Conservation (phyloP, 805 yeast species). For the Wickerhamiella qilinensis region DNA sequence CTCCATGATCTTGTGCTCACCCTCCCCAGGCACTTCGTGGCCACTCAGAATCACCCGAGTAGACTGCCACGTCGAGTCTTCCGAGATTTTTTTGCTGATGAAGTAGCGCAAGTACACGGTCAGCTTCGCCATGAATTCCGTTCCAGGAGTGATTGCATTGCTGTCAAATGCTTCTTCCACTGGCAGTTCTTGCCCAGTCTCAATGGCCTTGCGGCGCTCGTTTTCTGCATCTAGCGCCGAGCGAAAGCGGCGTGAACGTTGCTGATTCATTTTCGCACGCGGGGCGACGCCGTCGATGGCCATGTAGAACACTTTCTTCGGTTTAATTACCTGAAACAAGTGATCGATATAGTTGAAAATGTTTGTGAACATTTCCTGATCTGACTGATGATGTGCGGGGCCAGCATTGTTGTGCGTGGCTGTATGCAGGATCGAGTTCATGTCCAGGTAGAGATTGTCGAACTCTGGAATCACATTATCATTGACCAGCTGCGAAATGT, state of each 20-base stretch:
- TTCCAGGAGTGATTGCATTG: slow-evolving; percentile 94
- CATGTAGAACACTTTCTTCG: slow-evolving; percentile 79
- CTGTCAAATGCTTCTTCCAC: slow-evolving; percentile 77
- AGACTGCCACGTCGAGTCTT: slow-evolving; percentile 74
- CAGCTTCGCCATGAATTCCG: slow-evolving; percentile 85
- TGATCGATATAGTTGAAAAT: slow-evolving; percentile 92
- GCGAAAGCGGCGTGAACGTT: slow-evolving; percentile 82
- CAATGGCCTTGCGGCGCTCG: slow-evolving; percentile 57
- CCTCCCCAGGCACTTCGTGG: slow-evolving; percentile 96
- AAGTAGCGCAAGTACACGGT: slow-evolving; percentile 71
- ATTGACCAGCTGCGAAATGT: slow-evolving; percentile 72
- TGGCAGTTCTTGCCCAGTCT: slow-evolving; percentile 58
- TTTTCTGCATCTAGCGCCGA: slow-evolving; percentile 79
- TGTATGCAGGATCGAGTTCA: slow-evolving; percentile 88
- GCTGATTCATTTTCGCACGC: slow-evolving; percentile 95
- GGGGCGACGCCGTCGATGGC: slow-evolving; percentile 99
- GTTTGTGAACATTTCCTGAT: slow-evolving; percentile 84
- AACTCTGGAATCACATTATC: slow-evolving; percentile 79
- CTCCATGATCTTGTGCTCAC: slow-evolving; percentile 95
- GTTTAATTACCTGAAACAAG: slow-evolving; percentile 71
- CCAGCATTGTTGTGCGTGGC: slow-evolving; percentile 78
- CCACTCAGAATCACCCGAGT: slow-evolving; percentile 70
- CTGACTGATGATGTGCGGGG: slow-evolving; percentile 50
- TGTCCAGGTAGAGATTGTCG: slow-evolving; percentile 87
- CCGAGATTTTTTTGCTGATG: slow-evolving; percentile 72